Conservation (phyloP, 306 rosid genomes). For the Prunus armeniaca region DNA sequence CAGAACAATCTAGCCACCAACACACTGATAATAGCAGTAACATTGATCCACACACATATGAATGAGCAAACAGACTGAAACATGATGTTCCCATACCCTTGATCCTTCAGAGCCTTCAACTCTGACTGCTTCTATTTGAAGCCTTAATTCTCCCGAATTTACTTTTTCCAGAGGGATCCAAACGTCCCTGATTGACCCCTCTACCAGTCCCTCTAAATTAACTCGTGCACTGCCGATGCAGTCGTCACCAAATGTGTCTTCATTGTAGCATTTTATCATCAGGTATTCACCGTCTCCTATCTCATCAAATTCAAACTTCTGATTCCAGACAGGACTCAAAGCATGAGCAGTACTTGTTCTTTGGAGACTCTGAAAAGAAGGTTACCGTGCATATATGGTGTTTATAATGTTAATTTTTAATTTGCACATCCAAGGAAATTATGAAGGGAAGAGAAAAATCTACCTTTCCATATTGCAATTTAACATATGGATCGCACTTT, state of each 20-base stretch:
- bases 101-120: slow-evolving; percentile 70
- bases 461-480: slow-evolving; percentile 92
- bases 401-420: background rate
- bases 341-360: slow-evolving; percentile 60
- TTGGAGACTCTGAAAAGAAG: slow-evolving; percentile 50
- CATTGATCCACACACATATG: background rate
- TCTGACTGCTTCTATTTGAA: slow-evolving; percentile 72
- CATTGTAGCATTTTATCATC: slow-evolving; percentile 64
- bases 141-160: slow-evolving; percentile 87
- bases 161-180: slow-evolving; percentile 95
- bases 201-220: slow-evolving; percentile 86
- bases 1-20: background rate
- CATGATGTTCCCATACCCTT: slow-evolving; percentile 44
- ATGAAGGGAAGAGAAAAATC: slow-evolving; percentile 16
- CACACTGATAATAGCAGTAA: background rate
- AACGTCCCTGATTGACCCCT: slow-evolving; percentile 65
- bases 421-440: slow-evolving; percentile 4
- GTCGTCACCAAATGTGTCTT: slow-evolving; percentile 78
- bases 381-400: slow-evolving; percentile 18
- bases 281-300: slow-evolving; percentile 76
- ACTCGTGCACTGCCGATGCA: slow-evolving; percentile 85
- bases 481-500: slow-evolving; percentile 64
- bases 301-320: slow-evolving; percentile 80
- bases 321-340: slow-evolving; percentile 69
- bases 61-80: background rate